Evolutionary conservation across 163 green algal genomes (phyloP), one percentile per base, ranked within the genome.

Genomic region (Coccomyxa subellipsoidea): DNA sequence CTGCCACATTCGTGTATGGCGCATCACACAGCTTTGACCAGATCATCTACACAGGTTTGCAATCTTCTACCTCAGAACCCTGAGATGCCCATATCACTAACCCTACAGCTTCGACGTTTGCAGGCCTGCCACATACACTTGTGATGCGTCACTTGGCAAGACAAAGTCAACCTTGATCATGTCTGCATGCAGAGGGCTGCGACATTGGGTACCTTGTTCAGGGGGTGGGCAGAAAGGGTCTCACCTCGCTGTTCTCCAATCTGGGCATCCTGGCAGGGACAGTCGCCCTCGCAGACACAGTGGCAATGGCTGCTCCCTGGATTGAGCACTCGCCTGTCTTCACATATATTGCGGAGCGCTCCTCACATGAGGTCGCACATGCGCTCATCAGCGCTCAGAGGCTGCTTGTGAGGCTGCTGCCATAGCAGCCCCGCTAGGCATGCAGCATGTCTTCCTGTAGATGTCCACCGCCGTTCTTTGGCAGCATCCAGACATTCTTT

Each of bases 241-340:
- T 81, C 37, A 81, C 77, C 10, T 72, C 47, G 2, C 23, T 81
- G 32, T 81, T 81, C 40, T 32, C 9, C 40, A 81, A 81, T 7
- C 40, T 81, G 15, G 31, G 47, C 12, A 39, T 81, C 2, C 32
- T 81, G 6, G 39, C 77, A 31, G 69, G 40, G 23, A 53, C 77
- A 9, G 40, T 81, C 27, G 27, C 77, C 31, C 77, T 81, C 6
- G 77, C 77, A 1, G 40, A 81, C n/a, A 27, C 23, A 8, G 35
- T 81, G 40, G 37, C 31, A 34, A 34, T 73, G 77, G 32, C 34
- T 73, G 53, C 35, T 31, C 77, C 77, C 47, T 73, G 47, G 47
- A 75, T 73, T 47, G 77, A 81, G 77, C 27, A 34, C 39, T 79
- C 73, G 23, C 47, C 77, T 7, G 4, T 81, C 27, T 72, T 73